A percentile compares a stretch with the other conserved stretches of the same genome.
phyloP scores from a whole-genome alignment of 192 early-diverging fungal species.

The Linnemannia zychae region DNA sequence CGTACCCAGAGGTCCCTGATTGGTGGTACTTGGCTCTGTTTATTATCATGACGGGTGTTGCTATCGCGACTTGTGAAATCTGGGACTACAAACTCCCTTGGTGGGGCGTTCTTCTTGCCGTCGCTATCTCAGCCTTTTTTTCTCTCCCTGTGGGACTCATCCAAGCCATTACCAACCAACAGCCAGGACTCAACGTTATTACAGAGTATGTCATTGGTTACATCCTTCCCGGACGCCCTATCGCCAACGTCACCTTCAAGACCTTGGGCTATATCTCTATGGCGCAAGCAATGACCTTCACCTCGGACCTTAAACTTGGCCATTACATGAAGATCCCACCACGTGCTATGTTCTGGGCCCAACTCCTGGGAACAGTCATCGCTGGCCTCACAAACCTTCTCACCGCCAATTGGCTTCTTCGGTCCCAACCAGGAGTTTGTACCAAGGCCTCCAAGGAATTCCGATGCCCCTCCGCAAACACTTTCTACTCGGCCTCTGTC shows the following conservation, averaged over 20 bases:
- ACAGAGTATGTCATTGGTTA: conserved; percentile 72
- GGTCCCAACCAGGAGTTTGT: conserved; percentile 56
- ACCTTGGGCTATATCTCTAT: conserved; percentile 69
- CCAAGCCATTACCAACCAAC: conserved; percentile 66
- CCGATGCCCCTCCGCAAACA: conserved; percentile 59
- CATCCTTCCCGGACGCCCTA: conserved; percentile 67
- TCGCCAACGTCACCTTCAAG: conserved; percentile 73
- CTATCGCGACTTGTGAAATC: conserved; percentile 49
- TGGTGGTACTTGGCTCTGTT: conserved; percentile 67
- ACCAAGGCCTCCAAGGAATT: conserved; percentile 54
- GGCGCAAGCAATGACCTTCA: conserved; percentile 81
- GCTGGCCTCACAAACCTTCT: conserved; percentile 67
- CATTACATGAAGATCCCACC: conserved; percentile 53
- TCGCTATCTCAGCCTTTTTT: conserved; percentile 54
- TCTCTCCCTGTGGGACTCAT: conserved; percentile 72
- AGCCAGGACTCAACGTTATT: conserved; percentile 68
- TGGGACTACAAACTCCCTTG: conserved; percentile 62
- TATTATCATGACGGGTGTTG: conserved; percentile 44
- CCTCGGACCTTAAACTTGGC: conserved; percentile 80
- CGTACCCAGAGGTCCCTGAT: conserved; percentile 69
- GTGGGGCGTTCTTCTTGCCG: conserved; percentile 63
- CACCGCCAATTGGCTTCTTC: conserved; percentile 61
- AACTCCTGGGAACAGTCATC: conserved; percentile 72
- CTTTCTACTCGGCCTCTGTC: conserved; percentile 75
- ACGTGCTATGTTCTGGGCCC: conserved; percentile 69